These are phyloP conservation scores for Lavandula angustifolia DNA, from an alignment of 257 asterid genomes.

Conservation along the genomic window DNA sequence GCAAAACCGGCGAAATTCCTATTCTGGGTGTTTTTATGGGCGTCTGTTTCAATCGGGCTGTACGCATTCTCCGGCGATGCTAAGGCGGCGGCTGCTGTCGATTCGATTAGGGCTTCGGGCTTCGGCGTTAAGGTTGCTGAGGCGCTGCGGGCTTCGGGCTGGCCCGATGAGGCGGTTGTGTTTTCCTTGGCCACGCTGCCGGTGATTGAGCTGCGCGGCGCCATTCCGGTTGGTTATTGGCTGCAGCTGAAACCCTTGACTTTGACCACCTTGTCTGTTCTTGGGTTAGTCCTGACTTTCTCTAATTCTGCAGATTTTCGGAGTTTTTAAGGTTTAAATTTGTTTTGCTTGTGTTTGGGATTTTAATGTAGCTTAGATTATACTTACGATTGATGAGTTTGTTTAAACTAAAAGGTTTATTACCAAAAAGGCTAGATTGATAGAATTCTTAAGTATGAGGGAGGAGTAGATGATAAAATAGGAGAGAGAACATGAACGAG, in stretches of 20 bases:
- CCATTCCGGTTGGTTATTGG: conserved; percentile 92
- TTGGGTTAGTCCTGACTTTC: conserved; percentile 60
- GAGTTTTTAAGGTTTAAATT: neutral
- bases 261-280: conserved; percentile 61
- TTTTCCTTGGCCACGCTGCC: conserved; percentile 83
- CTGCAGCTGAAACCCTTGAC: conserved; percentile 59
- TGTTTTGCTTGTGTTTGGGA: neutral
- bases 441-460: too few relatives aligned
- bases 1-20: conserved; percentile 63
- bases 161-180: conserved; percentile 79
- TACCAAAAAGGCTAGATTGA: too few relatives aligned
- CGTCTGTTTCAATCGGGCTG: conserved; percentile 67
- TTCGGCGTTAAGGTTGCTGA: conserved; percentile 71
- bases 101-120: conserved; percentile 69
- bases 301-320: neutral
- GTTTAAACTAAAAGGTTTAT: too few relatives aligned
- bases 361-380: conserved; percentile 1
- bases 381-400: too few relatives aligned
- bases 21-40: conserved; percentile 71
- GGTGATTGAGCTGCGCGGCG: conserved; percentile 86
- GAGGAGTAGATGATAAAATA: too few relatives aligned
- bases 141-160: conserved; percentile 67
- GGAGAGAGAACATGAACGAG: too few relatives aligned
- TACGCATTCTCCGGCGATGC: conserved; percentile 72
- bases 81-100: conserved; percentile 62